phyloP scores from a whole-genome alignment of 192 early-diverging fungal genomes.

The Lobosporangium transversale region DNA sequence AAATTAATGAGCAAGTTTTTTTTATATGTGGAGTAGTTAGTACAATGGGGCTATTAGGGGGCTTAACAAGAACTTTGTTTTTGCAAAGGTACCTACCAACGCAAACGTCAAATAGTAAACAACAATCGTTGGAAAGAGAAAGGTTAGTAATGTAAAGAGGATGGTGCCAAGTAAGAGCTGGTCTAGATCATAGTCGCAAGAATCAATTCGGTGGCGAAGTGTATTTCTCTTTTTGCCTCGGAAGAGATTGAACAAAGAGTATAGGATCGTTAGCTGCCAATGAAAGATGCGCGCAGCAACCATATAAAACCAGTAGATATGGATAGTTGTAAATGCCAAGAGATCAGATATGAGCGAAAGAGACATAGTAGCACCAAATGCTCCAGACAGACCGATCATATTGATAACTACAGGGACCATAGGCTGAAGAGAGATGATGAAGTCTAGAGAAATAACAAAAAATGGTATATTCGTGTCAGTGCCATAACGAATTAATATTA shows the following conservation, averaged over 20 bases:
- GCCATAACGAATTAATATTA: neutral
- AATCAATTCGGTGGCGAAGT: constrained; percentile 91
- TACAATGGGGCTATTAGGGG: too few relatives aligned
- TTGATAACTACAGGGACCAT: constrained; percentile 71
- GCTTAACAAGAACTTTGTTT: too few relatives aligned
- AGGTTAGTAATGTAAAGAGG: constrained; percentile 90
- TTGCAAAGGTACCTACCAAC: constrained; percentile 64
- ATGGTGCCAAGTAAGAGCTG: constrained; percentile 96
- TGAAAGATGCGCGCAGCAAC: constrained; percentile 93
- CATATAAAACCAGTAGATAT: constrained; percentile 96
- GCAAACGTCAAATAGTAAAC: constrained; percentile 95
- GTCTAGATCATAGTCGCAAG: constrained; percentile 93
- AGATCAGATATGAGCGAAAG: constrained; percentile 87
- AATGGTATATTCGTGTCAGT: neutral
- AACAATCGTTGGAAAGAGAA: constrained; percentile 94
- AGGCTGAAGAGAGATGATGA: constrained; percentile 57
- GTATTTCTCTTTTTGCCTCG: constrained; percentile 89
- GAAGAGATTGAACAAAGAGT: constrained; percentile 93
- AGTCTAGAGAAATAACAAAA: constrained; percentile 33
- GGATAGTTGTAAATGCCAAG: constrained; percentile 84
- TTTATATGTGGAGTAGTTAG: neutral
- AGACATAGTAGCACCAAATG: constrained; percentile 86
- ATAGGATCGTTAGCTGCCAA: constrained; percentile 88
- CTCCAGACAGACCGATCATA: constrained; percentile 77
- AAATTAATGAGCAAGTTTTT: neutral